Conservation (phyloP, 257 asterid species). For the Craterostigma plantagineum region DNA sequence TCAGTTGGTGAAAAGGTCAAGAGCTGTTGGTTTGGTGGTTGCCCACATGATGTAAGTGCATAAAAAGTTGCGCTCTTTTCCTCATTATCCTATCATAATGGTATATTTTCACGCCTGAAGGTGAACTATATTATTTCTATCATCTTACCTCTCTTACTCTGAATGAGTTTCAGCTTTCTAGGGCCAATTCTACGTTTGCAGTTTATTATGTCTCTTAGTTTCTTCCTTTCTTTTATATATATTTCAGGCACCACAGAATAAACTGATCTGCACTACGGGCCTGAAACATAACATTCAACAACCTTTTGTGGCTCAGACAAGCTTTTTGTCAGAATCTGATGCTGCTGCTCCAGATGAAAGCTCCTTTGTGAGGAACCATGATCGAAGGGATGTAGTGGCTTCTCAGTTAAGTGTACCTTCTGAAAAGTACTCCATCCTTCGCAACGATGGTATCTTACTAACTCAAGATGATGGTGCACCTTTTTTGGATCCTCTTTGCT, state of each 20-base stretch:
- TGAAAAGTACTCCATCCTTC: constrained; percentile 19
- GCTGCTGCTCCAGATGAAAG: constrained; percentile 41
- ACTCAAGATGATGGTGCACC: constrained; percentile 42
- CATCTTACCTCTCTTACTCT: too few relatives aligned
- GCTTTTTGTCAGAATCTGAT: constrained; percentile 68
- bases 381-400: constrained; percentile 17
- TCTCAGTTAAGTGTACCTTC: constrained; percentile 40
- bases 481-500: constrained; percentile 50
- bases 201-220: constrained; percentile 1
- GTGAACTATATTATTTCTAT: background rate
- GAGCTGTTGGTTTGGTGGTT: constrained; percentile 80
- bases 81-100: constrained; percentile 2
- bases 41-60: constrained; percentile 41
- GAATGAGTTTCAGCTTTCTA: too few relatives aligned
- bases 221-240: constrained; percentile 8
- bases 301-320: constrained; percentile 51
- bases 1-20: constrained; percentile 24
- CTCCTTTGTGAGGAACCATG: constrained; percentile 34
- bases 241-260: constrained; percentile 22
- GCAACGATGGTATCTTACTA: constrained; percentile 15
- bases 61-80: constrained; percentile 7
- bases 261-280: constrained; percentile 14
- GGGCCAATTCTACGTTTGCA: constrained; percentile 3
- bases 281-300: constrained; percentile 19
- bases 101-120: constrained; percentile 5